Conservation (phyloP, 306 rosid species). For the Cucurbita maxima region DNA sequence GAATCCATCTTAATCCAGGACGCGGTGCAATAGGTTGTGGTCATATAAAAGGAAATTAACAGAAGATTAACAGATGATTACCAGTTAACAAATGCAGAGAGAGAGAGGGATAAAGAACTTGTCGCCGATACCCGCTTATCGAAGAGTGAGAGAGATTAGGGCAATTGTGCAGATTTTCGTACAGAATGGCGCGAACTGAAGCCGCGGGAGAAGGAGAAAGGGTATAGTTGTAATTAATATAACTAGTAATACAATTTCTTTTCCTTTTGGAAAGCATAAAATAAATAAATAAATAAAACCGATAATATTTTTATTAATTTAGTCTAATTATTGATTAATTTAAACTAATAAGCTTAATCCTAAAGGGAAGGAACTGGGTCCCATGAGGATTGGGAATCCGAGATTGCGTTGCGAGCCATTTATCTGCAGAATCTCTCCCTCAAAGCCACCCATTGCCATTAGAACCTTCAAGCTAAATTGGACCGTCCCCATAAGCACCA, state of each 20-base stretch:
- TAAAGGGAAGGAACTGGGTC: not conserved
- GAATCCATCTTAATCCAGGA: slow-evolving; percentile 20
- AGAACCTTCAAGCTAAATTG: not conserved
- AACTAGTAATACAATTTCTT: not conserved
- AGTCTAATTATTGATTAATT: too few relatives aligned
- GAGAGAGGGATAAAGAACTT: not conserved
- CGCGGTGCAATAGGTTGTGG: not conserved
- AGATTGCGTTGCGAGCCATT: not conserved
- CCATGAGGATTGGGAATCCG: not conserved
- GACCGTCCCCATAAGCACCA: not conserved
- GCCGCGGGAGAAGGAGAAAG: not conserved
- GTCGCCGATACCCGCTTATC: not conserved
- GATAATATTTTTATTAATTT: too few relatives aligned
- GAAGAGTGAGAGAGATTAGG: not conserved
- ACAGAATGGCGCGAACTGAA: not conserved
- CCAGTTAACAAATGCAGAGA: not conserved
- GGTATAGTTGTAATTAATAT: not conserved
- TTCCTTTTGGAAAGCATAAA: too few relatives aligned
- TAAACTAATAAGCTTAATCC: not conserved
- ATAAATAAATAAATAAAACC: too few relatives aligned
- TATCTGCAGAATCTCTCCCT: not conserved
- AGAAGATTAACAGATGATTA: not conserved
- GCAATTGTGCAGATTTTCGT: not conserved
- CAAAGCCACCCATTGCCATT: not conserved
- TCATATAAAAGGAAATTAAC: not conserved